phyloP scores from a whole-genome alignment of 768 basidiomycete species.

The Terana coerulea region DNA sequence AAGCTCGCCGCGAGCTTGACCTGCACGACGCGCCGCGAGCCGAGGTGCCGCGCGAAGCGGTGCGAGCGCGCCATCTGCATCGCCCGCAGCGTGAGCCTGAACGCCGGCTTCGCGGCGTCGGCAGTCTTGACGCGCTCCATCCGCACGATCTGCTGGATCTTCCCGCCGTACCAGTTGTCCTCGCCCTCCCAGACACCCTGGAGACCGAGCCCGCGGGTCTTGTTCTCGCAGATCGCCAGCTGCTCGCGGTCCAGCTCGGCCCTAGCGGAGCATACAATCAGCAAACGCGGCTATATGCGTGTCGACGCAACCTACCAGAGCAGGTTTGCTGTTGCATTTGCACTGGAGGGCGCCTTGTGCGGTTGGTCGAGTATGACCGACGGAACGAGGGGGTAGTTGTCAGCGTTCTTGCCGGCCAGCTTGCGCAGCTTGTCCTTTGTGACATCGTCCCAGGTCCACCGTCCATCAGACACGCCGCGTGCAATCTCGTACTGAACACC shows the following conservation, averaged over 20 bases:
- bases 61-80: constrained; percentile 59
- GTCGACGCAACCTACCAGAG: constrained; percentile 16
- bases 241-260: constrained; percentile 63
- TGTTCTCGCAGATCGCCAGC: constrained; percentile 50
- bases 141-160: constrained; percentile 54
- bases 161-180: constrained; percentile 64
- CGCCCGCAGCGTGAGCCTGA: constrained; percentile 46
- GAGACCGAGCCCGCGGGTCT: constrained; percentile 56
- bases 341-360: neutral
- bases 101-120: constrained; percentile 16
- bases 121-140: constrained; percentile 17
- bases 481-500: constrained; percentile 44
- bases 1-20: constrained; percentile 44
- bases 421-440: constrained; percentile 16
- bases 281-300: neutral
- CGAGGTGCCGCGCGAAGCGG: constrained; percentile 61
- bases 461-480: constrained; percentile 32
- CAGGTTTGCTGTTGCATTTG: neutral
- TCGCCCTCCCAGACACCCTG: constrained; percentile 46
- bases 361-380: constrained; percentile 6
- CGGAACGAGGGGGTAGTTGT: constrained; percentile 26
- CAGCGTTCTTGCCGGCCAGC: constrained; percentile 32
- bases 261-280: constrained; percentile 25
- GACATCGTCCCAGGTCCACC: constrained; percentile 36
- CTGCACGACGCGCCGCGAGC: constrained; percentile 61